Evolutionary conservation across 345 rosid species (phyloP), one percentile per base, ranked within the genome.

Genomic region (Sonneratia caseolaris): DNA sequence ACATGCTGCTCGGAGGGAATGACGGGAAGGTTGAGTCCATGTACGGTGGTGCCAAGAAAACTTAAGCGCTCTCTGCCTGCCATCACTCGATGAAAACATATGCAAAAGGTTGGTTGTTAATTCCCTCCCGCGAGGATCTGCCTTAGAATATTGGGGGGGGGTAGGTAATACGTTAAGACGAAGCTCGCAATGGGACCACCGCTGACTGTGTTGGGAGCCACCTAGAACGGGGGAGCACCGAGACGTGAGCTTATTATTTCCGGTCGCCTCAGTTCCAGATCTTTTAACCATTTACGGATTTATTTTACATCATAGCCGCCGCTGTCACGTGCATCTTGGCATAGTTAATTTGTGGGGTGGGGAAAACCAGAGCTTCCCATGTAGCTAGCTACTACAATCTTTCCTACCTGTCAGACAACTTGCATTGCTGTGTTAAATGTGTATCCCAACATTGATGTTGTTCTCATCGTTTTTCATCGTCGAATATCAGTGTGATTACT

Each of bases 11-110:
- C 6, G 97, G 94, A 22, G 95, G 91, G 56, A 91, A 88, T 16
- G 96, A 93, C 70, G 98, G 98, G 36, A 89, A 83, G 80, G 95
- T 93, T 51, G 98, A 91, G 82, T 93, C 97, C 13, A 89, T 89
- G 79, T 57, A 75, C 76, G 81, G 73, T 68, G 62, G 73, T 70
- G 62, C 75, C 76, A 86, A 85, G 79, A 82, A 84, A 27, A 71
- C 0, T 22, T 35, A 47, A 47, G 43, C 45, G 55, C 56, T n/a
- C 18, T 37, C 36, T 59, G 47, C 12, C 36, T 59, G 47, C 12
- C 10, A 37, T 8, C 16, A 64, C 8, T 12, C 9, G 21, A 32
- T 36, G 40, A 7, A 36, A 32, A 7, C 35, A 36, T 32, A 19
- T 18, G 32, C 22, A 7, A 15, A 18, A 22, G 59, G 19, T 53